Conservation (phyloP, 345 rosid species). For the Sonneratia alba region DNA sequence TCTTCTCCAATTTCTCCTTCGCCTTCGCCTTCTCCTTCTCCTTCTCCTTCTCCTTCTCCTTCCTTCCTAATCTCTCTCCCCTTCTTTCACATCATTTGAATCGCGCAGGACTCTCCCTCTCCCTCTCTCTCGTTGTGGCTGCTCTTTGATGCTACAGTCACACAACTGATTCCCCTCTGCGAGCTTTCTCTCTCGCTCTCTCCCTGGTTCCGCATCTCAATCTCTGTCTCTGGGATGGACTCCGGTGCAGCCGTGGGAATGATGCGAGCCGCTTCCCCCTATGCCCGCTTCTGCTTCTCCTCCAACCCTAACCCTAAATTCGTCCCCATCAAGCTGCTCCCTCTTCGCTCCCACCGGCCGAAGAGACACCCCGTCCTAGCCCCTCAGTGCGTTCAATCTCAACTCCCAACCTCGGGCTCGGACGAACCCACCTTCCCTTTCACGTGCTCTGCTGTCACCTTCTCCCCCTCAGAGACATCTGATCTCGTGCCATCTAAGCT, state of each 20-base stretch:
- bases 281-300: conserved; percentile 16
- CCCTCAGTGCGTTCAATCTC: conserved; percentile 36
- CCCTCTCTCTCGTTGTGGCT: background rate
- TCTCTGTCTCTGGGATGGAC: conserved; percentile 16
- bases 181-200: conserved; percentile 11
- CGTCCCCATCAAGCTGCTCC: conserved; percentile 19
- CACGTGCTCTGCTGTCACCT: conserved; percentile 45
- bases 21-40: background rate
- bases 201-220: background rate
- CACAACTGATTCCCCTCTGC: background rate
- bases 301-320: conserved; percentile 19
- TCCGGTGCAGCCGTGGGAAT: conserved; percentile 23
- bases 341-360: conserved; percentile 20
- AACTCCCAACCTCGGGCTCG: conserved; percentile 16
- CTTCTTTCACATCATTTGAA: too few relatives aligned
- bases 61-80: too few relatives aligned
- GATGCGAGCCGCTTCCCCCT: conserved; percentile 16
- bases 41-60: background rate
- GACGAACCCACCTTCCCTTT: conserved; percentile 22
- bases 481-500: conserved; percentile 42
- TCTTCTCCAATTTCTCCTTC: conserved; percentile 6
- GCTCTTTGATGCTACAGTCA: background rate
- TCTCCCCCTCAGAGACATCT: conserved; percentile 34
- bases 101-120: background rate
- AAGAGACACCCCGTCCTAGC: conserved; percentile 12